Base-by-base conservation (phyloP, 2,329 filamentous ascomycete species). In the Penicillium vulpinum region DNA sequence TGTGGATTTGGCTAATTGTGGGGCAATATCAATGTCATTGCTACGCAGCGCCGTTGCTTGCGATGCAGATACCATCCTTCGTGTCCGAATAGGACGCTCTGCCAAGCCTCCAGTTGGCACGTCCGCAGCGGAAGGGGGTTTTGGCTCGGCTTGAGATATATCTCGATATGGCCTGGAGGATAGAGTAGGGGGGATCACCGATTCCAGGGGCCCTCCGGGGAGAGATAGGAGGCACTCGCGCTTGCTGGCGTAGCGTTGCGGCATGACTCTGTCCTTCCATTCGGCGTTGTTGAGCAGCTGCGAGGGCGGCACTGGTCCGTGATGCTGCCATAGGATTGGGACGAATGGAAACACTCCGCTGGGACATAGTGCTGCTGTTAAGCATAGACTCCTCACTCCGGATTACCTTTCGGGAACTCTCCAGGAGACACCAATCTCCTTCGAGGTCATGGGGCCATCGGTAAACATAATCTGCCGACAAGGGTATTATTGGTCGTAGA, bases 391-490 rank as follows among this genome's bases (percentile, higher is more conserved):
- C 70, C 13, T 71, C 64, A 16, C 60, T 59, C 8, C 67, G 66
- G 4, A 57, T 33, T 4, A 51, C 38, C 38, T 63, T 67, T 24
- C 28, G 62, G 18, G 38, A 64, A 28, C 21, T 60, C 41, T 59
- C 67, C 57, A 52, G 63, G 60, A 67, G 54, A 54, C 76, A 75
- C 75, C 76, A 78, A 49, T 79, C 77, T 5, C 74, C 73, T 5
- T 77, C 70, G 1, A 67, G 56, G 39, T 73, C 69, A 53, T 72
- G 70, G 41, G 77, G 76, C 60, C 76, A 77, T 60, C 68, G 73
- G 64, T 81, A 81, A 9, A 81, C 75, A 39, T 75, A 72, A 54
- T 79, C 77, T 21, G 69, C 62, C 0, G 79, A 76, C 22, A 81
- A 61, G 5, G 79, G 79, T 44, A 81, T 75, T 2, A 76, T 59